These are phyloP conservation scores for Pythium monospermum DNA, from an alignment of 352 stramenopile genomes.

Conservation along the genomic window DNA sequence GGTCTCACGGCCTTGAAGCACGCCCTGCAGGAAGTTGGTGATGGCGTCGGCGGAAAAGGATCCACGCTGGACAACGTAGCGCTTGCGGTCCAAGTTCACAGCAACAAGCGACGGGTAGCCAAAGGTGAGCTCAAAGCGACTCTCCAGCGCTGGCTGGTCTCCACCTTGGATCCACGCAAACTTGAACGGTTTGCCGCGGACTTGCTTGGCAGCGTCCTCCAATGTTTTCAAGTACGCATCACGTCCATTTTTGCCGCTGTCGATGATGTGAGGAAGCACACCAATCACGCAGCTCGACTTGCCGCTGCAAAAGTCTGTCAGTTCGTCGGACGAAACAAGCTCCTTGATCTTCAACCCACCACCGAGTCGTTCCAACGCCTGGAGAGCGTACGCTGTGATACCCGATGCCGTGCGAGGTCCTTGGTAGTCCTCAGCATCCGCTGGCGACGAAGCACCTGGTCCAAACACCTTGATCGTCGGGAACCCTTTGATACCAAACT, in stretches of 20 bases:
- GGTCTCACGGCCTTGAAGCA: slow-evolving; percentile 67
- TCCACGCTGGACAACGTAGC: slow-evolving; percentile 75
- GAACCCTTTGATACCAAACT: slow-evolving; percentile 91
- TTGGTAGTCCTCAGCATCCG: slow-evolving; percentile 81
- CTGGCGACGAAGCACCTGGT: slow-evolving; percentile 44
- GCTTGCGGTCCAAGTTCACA: slow-evolving; percentile 83
- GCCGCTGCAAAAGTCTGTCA: slow-evolving; percentile 82
- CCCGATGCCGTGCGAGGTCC: slow-evolving; percentile 76
- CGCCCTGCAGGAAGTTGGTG: slow-evolving; percentile 59
- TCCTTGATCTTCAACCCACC: slow-evolving; percentile 79
- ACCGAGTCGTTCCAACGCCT: slow-evolving; percentile 65
- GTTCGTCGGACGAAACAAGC: slow-evolving; percentile 46
- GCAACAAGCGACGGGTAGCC: slow-evolving; percentile 89
- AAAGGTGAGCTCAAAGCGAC: slow-evolving; percentile 86
- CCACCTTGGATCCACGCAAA: slow-evolving; percentile 90
- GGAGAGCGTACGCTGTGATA: slow-evolving; percentile 77
- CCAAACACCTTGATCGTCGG: slow-evolving; percentile 95
- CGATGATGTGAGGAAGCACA: slow-evolving; percentile 86
- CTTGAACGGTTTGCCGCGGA: slow-evolving; percentile 87
- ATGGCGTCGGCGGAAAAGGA: slow-evolving; percentile 69
- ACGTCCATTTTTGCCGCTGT: slow-evolving; percentile 79
- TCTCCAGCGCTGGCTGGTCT: slow-evolving; percentile 81
- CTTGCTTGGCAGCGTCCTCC: slow-evolving; percentile 74
- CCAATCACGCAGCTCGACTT: slow-evolving; percentile 89
- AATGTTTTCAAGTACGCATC: slow-evolving; percentile 84